These are phyloP conservation scores for Boletus sp. DNA, from an alignment of 768 basidiomycete genomes.

Conservation along the genomic window DNA sequence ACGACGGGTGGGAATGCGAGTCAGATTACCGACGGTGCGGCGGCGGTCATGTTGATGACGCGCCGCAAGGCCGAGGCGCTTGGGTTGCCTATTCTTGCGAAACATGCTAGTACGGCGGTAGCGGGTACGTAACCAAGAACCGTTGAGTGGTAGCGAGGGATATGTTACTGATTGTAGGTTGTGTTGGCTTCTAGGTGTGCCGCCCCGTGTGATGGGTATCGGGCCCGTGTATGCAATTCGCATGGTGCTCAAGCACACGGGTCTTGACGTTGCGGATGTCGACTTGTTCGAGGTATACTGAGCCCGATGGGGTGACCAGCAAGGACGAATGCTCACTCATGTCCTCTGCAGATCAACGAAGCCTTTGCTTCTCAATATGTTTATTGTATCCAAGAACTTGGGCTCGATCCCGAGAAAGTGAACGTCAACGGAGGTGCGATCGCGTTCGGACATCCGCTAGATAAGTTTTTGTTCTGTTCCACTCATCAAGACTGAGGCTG, in stretches of 20 bases:
- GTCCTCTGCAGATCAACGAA: conserved; percentile 69
- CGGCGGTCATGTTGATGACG: conserved; percentile 79
- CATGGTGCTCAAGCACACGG: conserved; percentile 62
- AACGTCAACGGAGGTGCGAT: conserved; percentile 93
- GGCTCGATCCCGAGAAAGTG: conserved; percentile 60
- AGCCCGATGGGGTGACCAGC: not conserved
- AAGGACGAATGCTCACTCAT: not conserved
- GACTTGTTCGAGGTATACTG: conserved; percentile 70
- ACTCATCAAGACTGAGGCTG: not conserved
- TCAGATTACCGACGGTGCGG: conserved; percentile 82
- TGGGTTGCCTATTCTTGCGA: conserved; percentile 70
- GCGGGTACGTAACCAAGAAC: conserved; percentile 42
- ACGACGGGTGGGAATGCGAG: conserved; percentile 87
- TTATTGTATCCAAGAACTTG: conserved; percentile 66
- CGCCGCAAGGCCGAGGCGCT: conserved; percentile 74
- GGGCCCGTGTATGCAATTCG: conserved; percentile 86
- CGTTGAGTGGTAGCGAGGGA: not conserved
- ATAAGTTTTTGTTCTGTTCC: conserved; percentile 42
- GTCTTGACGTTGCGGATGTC: conserved; percentile 64
- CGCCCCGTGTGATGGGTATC: conserved; percentile 85
- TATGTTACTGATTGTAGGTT: not conserved
- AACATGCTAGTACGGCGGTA: conserved; percentile 70
- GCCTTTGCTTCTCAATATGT: conserved; percentile 85
- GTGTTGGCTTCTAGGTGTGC: conserved; percentile 43
- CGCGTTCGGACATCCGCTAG: conserved; percentile 80